phyloP scores from a whole-genome alignment of 768 basidiomycete genomes.

The Amanita brunnescens region DNA sequence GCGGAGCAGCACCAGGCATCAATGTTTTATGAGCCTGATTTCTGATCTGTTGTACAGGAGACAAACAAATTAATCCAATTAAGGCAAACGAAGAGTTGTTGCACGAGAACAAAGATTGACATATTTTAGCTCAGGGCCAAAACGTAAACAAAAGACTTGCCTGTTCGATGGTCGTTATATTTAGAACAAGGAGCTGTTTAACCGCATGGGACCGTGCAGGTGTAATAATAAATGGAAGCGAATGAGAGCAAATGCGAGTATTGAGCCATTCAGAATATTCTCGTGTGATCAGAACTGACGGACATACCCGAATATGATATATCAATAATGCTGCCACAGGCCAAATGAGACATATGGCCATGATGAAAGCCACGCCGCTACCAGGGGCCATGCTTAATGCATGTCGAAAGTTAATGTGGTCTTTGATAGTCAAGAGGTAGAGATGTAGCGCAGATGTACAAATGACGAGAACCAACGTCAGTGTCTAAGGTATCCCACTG shows the following conservation, averaged over 20 bases:
- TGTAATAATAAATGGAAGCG: not conserved
- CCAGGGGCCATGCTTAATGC: slow-evolving; percentile 52
- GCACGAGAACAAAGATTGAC: not conserved
- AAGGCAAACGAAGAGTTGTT: not conserved
- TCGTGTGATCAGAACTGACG: not conserved
- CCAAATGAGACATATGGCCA: slow-evolving; percentile 71
- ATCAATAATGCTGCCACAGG: slow-evolving; percentile 70
- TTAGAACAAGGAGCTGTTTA: slow-evolving; percentile 64
- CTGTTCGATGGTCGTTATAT: slow-evolving; percentile 96
- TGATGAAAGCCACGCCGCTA: slow-evolving; percentile 71
- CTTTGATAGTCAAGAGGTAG: slow-evolving; percentile 50
- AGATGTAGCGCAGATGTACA: slow-evolving; percentile 80
- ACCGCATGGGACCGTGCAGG: not conserved
- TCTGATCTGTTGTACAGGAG: slow-evolving; percentile 50
- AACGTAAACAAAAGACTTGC: slow-evolving; percentile 30
- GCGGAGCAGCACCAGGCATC: slow-evolving; percentile 52
- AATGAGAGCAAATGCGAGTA: not conserved
- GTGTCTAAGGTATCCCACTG: slow-evolving; percentile 37
- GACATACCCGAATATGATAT: slow-evolving; percentile 81
- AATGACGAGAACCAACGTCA: slow-evolving; percentile 67
- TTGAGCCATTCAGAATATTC: not conserved
- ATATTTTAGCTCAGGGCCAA: not conserved
- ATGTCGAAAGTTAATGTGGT: slow-evolving; percentile 36
- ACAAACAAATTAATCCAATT: not conserved
- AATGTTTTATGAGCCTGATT: slow-evolving; percentile 74